These are phyloP conservation scores for Fistulinella cinereoalba DNA, from an alignment of 1,284 basidiomycete genomes.

Conservation along the genomic window DNA sequence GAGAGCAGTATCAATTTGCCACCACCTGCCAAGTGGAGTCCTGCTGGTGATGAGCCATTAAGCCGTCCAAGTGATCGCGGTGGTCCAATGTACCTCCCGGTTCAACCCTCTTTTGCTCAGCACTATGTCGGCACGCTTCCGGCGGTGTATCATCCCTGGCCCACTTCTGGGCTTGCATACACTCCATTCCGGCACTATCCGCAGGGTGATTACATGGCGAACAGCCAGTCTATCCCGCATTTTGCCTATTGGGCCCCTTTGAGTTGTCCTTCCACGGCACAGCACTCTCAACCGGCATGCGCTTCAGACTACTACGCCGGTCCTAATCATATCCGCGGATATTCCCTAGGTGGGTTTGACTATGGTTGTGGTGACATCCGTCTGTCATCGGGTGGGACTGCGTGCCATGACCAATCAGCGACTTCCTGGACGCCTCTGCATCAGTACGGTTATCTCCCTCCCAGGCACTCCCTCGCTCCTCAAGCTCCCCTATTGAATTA, in stretches of 20 bases:
- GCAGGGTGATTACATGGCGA: constrained; percentile 19
- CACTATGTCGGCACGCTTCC: constrained; percentile 27
- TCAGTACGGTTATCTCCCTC: constrained; percentile 41
- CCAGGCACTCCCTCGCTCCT: constrained; percentile 38
- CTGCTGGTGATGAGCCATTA: constrained; percentile 70
- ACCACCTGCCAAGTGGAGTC: constrained; percentile 78
- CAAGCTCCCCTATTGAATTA: constrained; percentile 38
- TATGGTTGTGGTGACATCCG: constrained; percentile 47
- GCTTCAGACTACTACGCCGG: constrained; percentile 47
- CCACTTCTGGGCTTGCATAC: constrained; percentile 32
- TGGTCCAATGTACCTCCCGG: constrained; percentile 60
- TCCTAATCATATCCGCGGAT: constrained; percentile 55
- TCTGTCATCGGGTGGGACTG: constrained; percentile 42
- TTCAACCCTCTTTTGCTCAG: constrained; percentile 48
- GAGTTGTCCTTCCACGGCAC: constrained; percentile 41
- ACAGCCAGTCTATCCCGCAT: constrained; percentile 27
- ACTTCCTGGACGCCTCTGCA: constrained; percentile 42
- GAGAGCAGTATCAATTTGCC: constrained; percentile 46
- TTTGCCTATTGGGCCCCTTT: constrained; percentile 40
- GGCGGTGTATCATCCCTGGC: constrained; percentile 41
- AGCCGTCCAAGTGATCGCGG: constrained; percentile 48
- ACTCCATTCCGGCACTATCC: constrained; percentile 23
- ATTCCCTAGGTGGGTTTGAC: constrained; percentile 56
- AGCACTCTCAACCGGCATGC: constrained; percentile 54
- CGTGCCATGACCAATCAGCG: constrained; percentile 36